These are phyloP conservation scores for Talaromyces borbonicus DNA, from an alignment of 495 filamentous ascomycete species.

Conservation along the genomic window DNA sequence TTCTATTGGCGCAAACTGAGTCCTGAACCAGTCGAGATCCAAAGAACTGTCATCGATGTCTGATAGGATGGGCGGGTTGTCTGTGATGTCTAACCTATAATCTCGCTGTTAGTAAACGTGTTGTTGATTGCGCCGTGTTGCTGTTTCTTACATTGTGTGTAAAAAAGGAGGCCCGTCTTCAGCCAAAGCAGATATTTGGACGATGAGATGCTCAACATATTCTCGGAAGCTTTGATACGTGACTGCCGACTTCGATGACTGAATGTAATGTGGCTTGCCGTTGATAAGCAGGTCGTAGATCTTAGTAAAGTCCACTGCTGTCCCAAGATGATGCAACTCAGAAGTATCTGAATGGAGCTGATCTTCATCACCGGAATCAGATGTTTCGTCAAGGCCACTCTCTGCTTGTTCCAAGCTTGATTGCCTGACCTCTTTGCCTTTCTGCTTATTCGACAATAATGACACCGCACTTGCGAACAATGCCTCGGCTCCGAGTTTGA, in stretches of 20 bases:
- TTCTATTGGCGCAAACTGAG: not conserved
- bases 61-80: not conserved
- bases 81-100: constrained; percentile 5
- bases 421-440: not conserved
- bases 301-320: not conserved
- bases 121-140: too few relatives aligned
- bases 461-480: constrained; percentile 2
- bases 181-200: not conserved
- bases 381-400: too few relatives aligned
- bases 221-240: constrained; percentile 1
- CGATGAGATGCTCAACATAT: constrained; percentile 3
- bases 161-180: not conserved
- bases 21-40: constrained; percentile 3
- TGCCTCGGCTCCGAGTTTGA: constrained; percentile 9
- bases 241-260: not conserved
- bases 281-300: not conserved
- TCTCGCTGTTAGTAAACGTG: too few relatives aligned
- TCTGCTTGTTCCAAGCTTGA: not conserved
- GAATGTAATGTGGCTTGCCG: not conserved
- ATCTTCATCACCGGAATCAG: not conserved
- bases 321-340: not conserved
- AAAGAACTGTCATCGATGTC: constrained; percentile 3
- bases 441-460: constrained; percentile 1
- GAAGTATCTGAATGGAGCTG: not conserved
- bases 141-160: constrained; percentile 5